phyloP scores from a whole-genome alignment of 2,329 filamentous ascomycete species.

The Rugonectria rugulosa region DNA sequence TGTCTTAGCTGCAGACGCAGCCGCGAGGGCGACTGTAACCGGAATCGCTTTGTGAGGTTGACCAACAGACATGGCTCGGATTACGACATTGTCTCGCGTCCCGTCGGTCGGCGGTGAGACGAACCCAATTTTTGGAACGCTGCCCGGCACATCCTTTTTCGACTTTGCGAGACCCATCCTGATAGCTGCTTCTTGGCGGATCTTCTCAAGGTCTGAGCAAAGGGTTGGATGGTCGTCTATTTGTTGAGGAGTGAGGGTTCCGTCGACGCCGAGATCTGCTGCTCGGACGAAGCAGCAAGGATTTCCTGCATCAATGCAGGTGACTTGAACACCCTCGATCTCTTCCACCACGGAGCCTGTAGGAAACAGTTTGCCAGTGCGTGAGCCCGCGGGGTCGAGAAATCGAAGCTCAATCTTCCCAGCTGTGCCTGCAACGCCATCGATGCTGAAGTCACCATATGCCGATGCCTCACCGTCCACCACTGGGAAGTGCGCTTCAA shows the following conservation, averaged over 20 bases:
- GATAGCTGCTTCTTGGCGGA: constrained; percentile 64
- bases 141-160: no score
- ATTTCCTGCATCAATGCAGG: constrained; percentile 70
- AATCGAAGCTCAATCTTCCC: constrained; percentile 68
- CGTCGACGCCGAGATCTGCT: constrained; percentile 57
- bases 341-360: constrained; percentile 63
- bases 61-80: constrained; percentile 60
- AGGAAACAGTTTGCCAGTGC: constrained; percentile 60
- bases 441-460: constrained; percentile 66
- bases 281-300: constrained; percentile 69
- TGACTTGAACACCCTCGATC: constrained; percentile 58
- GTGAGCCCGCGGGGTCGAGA: constrained; percentile 67
- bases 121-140: constrained; percentile 69
- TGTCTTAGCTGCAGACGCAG: constrained; percentile 57
- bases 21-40: constrained; percentile 62
- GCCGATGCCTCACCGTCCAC: constrained; percentile 44
- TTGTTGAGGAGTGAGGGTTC: no score
- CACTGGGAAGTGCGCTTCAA: constrained; percentile 64
- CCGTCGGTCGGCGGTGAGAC: constrained; percentile 49
- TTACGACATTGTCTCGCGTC: constrained; percentile 43
- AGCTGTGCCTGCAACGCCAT: constrained; percentile 67
- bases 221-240: constrained; percentile 50
- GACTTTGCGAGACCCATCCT: constrained; percentile 64
- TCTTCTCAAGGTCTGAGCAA: constrained; percentile 59
- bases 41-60: constrained; percentile 65